A percentile compares a stretch with the other conserved stretches of the same genome.
phyloP scores from a whole-genome alignment of 2,329 filamentous ascomycete genomes.

The Trematosphaeria pertusa region DNA sequence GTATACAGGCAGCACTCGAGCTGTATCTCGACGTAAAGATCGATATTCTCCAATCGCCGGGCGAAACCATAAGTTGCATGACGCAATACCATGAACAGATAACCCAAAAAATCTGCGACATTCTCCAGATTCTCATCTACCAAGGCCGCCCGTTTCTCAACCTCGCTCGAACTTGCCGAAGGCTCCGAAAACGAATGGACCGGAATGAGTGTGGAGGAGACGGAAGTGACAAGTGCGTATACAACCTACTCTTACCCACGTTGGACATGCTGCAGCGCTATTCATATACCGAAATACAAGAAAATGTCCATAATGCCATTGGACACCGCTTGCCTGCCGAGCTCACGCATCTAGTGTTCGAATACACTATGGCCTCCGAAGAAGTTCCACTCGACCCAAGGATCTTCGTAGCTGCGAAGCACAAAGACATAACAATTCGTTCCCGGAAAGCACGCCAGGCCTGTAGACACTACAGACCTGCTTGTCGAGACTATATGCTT shows the following conservation, averaged over 20 bases:
- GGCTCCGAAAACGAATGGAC: background rate
- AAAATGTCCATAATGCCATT: background rate
- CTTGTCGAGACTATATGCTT: too few species aligned
- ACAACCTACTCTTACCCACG: background rate
- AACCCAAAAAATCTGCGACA: background rate
- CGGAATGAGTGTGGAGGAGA: background rate
- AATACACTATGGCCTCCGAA: background rate
- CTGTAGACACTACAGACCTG: too few species aligned
- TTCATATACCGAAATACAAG: slow-evolving; percentile 2
- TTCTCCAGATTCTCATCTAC: background rate
- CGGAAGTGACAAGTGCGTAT: background rate
- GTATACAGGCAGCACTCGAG: background rate
- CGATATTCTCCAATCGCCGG: background rate
- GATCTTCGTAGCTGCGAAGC: background rate
- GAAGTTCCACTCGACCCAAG: background rate
- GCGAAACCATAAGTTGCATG: background rate
- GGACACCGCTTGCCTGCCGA: background rate
- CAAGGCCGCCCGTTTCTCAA: background rate
- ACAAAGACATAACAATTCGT: too few species aligned
- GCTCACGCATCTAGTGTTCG: background rate
- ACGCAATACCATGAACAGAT: background rate
- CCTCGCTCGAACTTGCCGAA: background rate
- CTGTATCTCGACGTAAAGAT: background rate
- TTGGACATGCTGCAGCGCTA: background rate
- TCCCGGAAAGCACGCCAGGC: too few species aligned